Evolutionary conservation across 495 filamentous ascomycete genomes (phyloP).

Genomic region (Parathielavia hyrcaniae): DNA sequence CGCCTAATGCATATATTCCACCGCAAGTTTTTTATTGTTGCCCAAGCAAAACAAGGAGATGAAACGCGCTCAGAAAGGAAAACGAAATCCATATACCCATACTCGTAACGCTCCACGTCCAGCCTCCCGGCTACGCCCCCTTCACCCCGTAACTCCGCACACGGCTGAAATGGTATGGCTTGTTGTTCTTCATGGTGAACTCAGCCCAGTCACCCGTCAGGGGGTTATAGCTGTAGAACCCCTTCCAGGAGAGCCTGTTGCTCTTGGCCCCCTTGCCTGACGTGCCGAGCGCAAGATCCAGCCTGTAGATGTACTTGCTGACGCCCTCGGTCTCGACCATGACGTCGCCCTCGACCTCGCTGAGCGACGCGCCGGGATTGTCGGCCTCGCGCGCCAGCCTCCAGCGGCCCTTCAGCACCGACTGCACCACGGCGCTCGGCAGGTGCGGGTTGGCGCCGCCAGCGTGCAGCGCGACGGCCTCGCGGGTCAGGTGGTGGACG

Average conservation of each 20-base stretch:
- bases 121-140: slow-evolving; percentile 25
- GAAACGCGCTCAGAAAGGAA: no score
- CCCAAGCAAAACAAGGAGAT: no score
- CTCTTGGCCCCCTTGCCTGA: slow-evolving; percentile 55
- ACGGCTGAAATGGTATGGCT: slow-evolving; percentile 79
- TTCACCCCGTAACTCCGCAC: slow-evolving; percentile 62
- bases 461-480: slow-evolving; percentile 30
- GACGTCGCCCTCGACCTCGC: slow-evolving; percentile 56
- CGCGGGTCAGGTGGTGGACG: slow-evolving; percentile 59
- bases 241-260: slow-evolving; percentile 82
- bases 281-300: slow-evolving; percentile 63
- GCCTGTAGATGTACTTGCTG: slow-evolving; percentile 70
- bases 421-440: slow-evolving; percentile 33
- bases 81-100: neutral
- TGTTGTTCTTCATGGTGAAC: slow-evolving; percentile 77
- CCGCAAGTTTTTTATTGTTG: no score
- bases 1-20: no score
- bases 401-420: slow-evolving; percentile 38
- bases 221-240: slow-evolving; percentile 85
- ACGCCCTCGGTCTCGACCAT: slow-evolving; percentile 82
- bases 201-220: slow-evolving; percentile 86
- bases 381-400: slow-evolving; percentile 29
- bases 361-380: slow-evolving; percentile 18
- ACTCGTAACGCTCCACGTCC: neutral
- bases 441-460: slow-evolving; percentile 28